phyloP scores from a whole-genome alignment of 257 asterid genomes.

The Nyctanthes arbortristis region DNA sequence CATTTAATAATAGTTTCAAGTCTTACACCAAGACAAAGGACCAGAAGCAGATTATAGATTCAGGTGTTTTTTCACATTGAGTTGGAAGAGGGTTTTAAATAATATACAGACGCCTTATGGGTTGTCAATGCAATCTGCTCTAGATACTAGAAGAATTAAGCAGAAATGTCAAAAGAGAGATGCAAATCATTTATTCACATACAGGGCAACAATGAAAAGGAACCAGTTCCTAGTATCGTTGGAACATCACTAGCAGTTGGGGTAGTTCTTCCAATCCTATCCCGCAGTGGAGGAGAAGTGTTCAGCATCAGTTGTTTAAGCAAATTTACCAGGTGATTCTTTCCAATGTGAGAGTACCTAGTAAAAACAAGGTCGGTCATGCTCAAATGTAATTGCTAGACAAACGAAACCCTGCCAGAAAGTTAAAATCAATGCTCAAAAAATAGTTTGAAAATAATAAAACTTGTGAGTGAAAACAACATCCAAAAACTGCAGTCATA shows the following conservation, averaged over 20 bases:
- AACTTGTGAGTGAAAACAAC: constrained; percentile 9
- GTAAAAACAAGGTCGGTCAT: constrained; percentile 18
- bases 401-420: constrained; percentile 13
- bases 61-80: neutral
- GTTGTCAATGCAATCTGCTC: neutral
- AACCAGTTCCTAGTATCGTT: constrained; percentile 87
- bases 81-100: neutral
- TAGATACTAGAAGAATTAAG: neutral
- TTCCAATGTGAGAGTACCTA: constrained; percentile 86
- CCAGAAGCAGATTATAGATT: neutral
- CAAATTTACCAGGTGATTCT: constrained; percentile 77
- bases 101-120: neutral
- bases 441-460: neutral
- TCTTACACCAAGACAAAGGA: neutral
- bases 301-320: constrained; percentile 76
- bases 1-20: neutral
- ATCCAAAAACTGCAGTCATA: constrained; percentile 6
- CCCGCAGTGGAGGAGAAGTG: constrained; percentile 63
- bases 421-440: neutral
- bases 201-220: constrained; percentile 78
- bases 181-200: constrained; percentile 36
- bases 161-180: constrained; percentile 19
- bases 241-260: constrained; percentile 95
- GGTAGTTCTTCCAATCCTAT: constrained; percentile 43
- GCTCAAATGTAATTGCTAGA: constrained; percentile 7